Evolutionary conservation across 192 early-diverging fungal species (phyloP).

Genomic region (Mortierella alpina): DNA sequence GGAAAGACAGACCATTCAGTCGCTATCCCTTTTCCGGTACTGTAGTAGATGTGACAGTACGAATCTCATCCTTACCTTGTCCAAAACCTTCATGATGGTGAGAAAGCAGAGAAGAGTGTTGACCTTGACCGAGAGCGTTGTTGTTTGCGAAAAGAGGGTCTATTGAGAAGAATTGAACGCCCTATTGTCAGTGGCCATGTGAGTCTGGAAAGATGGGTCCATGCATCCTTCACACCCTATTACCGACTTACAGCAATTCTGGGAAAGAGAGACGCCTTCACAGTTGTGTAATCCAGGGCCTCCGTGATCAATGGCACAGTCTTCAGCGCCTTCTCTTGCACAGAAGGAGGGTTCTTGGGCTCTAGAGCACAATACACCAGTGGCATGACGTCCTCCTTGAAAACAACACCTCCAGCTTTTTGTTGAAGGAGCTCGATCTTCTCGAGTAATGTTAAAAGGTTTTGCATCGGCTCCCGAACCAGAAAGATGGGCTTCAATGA

Average conservation of each 20-base stretch:
- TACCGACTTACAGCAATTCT: conserved; percentile 65
- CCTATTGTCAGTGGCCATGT: background rate
- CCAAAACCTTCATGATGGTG: conserved; percentile 72
- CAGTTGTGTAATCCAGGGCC: conserved; percentile 69
- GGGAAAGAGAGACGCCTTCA: conserved; percentile 75
- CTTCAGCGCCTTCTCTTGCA: conserved; percentile 77
- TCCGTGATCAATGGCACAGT: conserved; percentile 67
- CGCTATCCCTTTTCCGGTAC: background rate
- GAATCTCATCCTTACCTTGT: conserved; percentile 60
- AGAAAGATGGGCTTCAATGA: conserved; percentile 71
- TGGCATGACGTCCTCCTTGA: conserved; percentile 83
- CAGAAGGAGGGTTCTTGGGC: conserved; percentile 56
- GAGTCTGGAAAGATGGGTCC: background rate
- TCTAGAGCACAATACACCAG: conserved; percentile 76
- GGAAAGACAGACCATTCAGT: background rate
- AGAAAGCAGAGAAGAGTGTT: conserved; percentile 77
- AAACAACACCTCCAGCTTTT: conserved; percentile 68
- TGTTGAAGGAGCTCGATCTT: conserved; percentile 73
- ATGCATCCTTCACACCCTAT: background rate
- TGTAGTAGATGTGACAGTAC: background rate
- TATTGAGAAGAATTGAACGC: conserved; percentile 12
- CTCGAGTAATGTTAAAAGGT: conserved; percentile 73
- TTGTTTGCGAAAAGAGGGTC: conserved; percentile 76
- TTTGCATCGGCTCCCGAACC: conserved; percentile 73
- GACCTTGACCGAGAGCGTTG: conserved; percentile 75